phyloP scores from a whole-genome alignment of 2,329 filamentous ascomycete species.

The Fonsecaea erecta region DNA sequence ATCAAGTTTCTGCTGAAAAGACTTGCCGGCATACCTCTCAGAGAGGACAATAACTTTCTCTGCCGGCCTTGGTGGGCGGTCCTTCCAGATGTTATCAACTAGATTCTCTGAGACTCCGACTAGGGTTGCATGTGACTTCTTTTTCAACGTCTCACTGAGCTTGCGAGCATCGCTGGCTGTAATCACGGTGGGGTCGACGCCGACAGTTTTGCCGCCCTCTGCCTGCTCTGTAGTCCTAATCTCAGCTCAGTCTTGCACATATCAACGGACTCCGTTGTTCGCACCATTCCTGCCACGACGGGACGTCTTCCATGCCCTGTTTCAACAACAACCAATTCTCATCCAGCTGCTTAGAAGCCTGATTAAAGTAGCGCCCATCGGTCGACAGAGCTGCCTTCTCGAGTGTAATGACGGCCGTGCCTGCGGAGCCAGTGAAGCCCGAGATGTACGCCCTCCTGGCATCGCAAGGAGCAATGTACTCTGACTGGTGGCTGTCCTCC shows the following conservation, averaged over 20 bases:
- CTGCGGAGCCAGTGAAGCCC: constrained; percentile 93
- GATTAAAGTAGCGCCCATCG: constrained; percentile 97
- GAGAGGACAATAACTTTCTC: constrained; percentile 75
- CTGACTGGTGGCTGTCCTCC: constrained; percentile 95
- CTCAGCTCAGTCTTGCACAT: constrained; percentile 26
- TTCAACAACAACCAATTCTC: constrained; percentile 89
- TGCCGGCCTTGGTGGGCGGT: constrained; percentile 73
- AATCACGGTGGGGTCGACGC: constrained; percentile 86
- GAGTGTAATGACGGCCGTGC: constrained; percentile 84
- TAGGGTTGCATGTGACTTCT: constrained; percentile 78
- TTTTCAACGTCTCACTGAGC: constrained; percentile 82
- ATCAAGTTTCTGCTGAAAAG: constrained; percentile 78
- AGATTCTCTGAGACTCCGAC: constrained; percentile 79
- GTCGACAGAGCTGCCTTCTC: constrained; percentile 89
- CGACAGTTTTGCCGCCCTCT: constrained; percentile 84
- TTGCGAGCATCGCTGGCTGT: constrained; percentile 75
- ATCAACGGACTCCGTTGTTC: constrained; percentile 10
- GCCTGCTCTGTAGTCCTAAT: constrained; percentile 74
- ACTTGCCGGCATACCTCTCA: constrained; percentile 77
- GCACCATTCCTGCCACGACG: constrained; percentile 97
- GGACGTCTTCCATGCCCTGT: constrained; percentile 89
- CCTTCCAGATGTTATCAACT: constrained; percentile 85
- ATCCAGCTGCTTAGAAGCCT: constrained; percentile 88
- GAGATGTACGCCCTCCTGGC: constrained; percentile 88
- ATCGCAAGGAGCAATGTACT: constrained; percentile 97